Percentiles rank a stretch among this genome's conserved stretches.
Evolutionary conservation across 176 grass and related monocot species (phyloP).

Genomic region (Chrysopogon serrulatus): DNA sequence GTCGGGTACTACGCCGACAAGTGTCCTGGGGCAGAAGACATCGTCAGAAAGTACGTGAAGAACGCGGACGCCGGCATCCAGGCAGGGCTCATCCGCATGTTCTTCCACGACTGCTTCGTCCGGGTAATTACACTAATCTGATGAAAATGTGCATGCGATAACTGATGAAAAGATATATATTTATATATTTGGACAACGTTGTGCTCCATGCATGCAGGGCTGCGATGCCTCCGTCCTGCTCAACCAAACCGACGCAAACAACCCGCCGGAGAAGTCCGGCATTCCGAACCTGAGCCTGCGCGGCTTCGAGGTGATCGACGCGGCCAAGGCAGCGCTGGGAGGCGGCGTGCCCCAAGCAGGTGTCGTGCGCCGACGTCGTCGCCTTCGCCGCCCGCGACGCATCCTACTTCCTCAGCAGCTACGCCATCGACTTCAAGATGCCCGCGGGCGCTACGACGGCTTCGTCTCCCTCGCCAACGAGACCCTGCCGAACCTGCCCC

Average conservation of each 20-base stretch:
- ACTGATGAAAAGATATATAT: background rate
- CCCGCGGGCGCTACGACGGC: slow-evolving; percentile 35
- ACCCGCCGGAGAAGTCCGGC: slow-evolving; percentile 37
- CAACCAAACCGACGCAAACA: slow-evolving; percentile 1
- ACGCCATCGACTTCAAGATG: slow-evolving; percentile 5
- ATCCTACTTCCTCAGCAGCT: slow-evolving; percentile 2
- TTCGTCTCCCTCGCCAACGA: background rate
- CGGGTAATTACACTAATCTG: background rate
- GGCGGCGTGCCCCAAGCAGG: slow-evolving; percentile 6
- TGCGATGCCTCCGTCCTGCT: slow-evolving; percentile 49
- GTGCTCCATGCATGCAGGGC: background rate
- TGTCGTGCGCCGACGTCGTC: slow-evolving; percentile 37
- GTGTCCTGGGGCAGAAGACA: background rate
- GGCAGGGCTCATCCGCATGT: slow-evolving; percentile 20
- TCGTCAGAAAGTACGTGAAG: background rate
- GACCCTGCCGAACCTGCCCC: background rate
- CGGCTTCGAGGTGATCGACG: slow-evolving; percentile 43
- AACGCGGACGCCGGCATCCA: background rate
- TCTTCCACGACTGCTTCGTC: slow-evolving; percentile 35
- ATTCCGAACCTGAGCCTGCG: slow-evolving; percentile 27
- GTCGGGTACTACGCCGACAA: background rate
- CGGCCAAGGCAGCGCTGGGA: slow-evolving; percentile 26
- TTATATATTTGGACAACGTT: too few relatives aligned
- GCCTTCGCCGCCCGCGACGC: slow-evolving; percentile 36
- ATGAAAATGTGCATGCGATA: background rate